Percentiles rank a stretch among this genome's conserved stretches.
Evolutionary conservation across 352 stramenopile genomes (phyloP).

Genomic region (Globisporangium yorkense): DNA sequence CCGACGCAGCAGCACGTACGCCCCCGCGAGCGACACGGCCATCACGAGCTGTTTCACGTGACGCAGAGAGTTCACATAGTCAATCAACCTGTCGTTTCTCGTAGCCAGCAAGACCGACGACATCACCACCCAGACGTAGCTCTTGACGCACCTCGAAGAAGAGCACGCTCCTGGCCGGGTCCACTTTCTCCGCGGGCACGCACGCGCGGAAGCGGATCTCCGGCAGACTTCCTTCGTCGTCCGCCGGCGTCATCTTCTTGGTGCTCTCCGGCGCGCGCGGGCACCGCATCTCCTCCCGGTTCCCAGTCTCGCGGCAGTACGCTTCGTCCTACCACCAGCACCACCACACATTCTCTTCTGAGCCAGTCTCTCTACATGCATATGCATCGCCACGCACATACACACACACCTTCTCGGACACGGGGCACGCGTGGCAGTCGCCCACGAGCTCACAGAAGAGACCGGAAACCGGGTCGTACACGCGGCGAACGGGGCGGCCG

Average conservation of each 20-base stretch:
- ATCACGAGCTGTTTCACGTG: conserved; percentile 38
- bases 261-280: conserved; percentile 17
- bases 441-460: conserved; percentile 51
- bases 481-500: conserved; percentile 29
- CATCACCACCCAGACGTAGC: background rate
- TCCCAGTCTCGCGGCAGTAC: conserved; percentile 61
- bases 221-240: background rate
- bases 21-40: conserved; percentile 30
- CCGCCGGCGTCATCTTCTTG: background rate
- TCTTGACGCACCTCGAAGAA: conserved; percentile 59
- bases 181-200: conserved; percentile 26
- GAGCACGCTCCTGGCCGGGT: conserved; percentile 39
- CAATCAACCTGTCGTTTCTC: background rate
- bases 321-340: conserved; percentile 27
- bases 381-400: background rate
- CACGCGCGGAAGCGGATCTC: conserved; percentile 58
- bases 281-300: conserved; percentile 65
- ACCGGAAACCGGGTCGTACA: conserved; percentile 58
- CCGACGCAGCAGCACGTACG: conserved; percentile 41
- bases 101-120: no score
- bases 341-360: background rate
- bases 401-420: conserved; percentile 30
- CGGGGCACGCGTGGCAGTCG: conserved; percentile 46
- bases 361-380: background rate
- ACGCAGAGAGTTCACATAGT: background rate